These are phyloP conservation scores for barrel medic (Medicago truncatula) DNA, from an alignment of 306 rosid species.

Conservation along the genomic window DNA sequence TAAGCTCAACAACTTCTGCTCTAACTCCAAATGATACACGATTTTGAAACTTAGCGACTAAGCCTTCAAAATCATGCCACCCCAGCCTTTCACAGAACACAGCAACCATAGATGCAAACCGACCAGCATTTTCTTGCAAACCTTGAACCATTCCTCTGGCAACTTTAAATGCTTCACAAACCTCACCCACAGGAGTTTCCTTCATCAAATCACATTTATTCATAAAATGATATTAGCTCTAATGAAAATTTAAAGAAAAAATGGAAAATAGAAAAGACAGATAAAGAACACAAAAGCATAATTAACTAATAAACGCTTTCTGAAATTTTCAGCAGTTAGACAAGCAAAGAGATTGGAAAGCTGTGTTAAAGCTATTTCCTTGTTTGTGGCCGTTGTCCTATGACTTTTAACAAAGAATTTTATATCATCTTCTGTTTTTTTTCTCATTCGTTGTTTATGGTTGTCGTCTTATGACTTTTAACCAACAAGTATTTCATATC, in stretches of 20 bases:
- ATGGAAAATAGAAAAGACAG: conserved; percentile 14
- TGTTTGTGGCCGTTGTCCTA: conserved; percentile 15
- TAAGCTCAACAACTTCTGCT: conserved; percentile 96
- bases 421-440: conserved; percentile 8
- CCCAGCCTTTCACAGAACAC: conserved; percentile 97
- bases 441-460: conserved; percentile 1
- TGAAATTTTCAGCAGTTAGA: neutral
- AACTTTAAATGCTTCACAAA: conserved; percentile 88
- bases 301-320: conserved; percentile 21
- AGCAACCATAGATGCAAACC: conserved; percentile 97
- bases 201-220: conserved; percentile 46
- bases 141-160: conserved; percentile 98
- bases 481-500: conserved; percentile 6
- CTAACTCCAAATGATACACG: conserved; percentile 96
- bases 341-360: conserved; percentile 19
- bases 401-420: conserved; percentile 11
- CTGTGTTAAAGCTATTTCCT: neutral
- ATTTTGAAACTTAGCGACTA: conserved; percentile 91
- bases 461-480: conserved; percentile 19
- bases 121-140: conserved; percentile 96
- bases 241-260: conserved; percentile 11
- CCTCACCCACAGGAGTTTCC: conserved; percentile 91
- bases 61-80: conserved; percentile 92
- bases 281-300: conserved; percentile 6
- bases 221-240: conserved; percentile 10